Evolutionary conservation across 306 rosid species (phyloP).

Genomic region (Myrica gale): DNA sequence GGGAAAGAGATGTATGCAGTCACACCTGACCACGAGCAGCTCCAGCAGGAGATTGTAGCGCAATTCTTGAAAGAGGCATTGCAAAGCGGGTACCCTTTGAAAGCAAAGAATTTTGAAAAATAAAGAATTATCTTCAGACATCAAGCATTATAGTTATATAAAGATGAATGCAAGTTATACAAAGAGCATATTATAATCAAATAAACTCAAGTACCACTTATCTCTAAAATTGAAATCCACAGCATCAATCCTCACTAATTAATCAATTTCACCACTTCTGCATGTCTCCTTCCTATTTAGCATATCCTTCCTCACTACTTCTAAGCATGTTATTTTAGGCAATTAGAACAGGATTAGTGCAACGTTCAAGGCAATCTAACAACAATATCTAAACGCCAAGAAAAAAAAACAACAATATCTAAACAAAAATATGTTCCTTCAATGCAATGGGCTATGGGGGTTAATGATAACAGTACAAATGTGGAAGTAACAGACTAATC

Average conservation of each 20-base stretch:
- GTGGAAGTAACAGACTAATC: not conserved
- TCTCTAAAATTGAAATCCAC: no score
- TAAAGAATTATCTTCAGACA: conserved; percentile 2
- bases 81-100: conserved; percentile 71
- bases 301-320: not conserved
- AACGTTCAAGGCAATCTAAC: no score
- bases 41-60: conserved; percentile 82
- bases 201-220: not conserved
- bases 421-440: not conserved
- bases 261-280: not conserved
- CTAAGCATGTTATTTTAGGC: not conserved
- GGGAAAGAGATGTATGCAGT: not conserved
- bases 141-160: conserved; percentile 14
- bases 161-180: not conserved
- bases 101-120: not conserved
- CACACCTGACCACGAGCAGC: conserved; percentile 96
- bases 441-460: not conserved
- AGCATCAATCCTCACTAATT: not conserved
- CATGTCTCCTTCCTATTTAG: not conserved
- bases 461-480: conserved; percentile 4
- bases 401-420: not conserved
- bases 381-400: not conserved
- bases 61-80: conserved; percentile 84
- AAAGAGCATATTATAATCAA: not conserved
- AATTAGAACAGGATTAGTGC: no score